Evolutionary conservation across 345 rosid genomes (phyloP).

Genomic region (Passiflora organensis): DNA sequence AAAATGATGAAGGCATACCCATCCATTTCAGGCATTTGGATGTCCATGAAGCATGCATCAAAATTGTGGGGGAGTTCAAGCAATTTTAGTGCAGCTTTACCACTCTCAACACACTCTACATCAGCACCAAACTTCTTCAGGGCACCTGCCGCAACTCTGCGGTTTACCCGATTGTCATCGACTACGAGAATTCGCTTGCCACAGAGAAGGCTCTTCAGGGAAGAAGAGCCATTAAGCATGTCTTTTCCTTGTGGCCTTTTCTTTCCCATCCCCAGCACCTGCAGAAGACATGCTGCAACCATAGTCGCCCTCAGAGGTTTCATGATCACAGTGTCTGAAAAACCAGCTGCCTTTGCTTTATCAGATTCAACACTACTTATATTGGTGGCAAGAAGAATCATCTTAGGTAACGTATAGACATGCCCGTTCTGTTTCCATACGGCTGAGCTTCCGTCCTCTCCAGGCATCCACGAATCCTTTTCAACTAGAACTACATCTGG

Average conservation of each 20-base stretch:
- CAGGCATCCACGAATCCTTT: constrained; percentile 78
- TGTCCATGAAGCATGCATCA: constrained; percentile 99
- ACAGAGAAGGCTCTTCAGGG: constrained; percentile 49
- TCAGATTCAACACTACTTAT: constrained; percentile 53
- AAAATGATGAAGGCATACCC: constrained; percentile 45
- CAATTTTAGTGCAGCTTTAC: constrained; percentile 64
- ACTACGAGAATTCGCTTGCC: constrained; percentile 89
- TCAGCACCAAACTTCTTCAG: constrained; percentile 88
- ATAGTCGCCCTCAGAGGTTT: constrained; percentile 93
- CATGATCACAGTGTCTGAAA: constrained; percentile 83
- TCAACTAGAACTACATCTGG: constrained; percentile 75
- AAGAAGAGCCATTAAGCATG: constrained; percentile 38
- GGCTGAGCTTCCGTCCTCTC: constrained; percentile 41
- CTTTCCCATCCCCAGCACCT: constrained; percentile 65
- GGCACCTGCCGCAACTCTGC: constrained; percentile 93
- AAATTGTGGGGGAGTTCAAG: constrained; percentile 75
- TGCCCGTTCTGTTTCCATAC: constrained; percentile 53
- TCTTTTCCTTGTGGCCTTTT: constrained; percentile 45
- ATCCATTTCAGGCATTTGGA: constrained; percentile 99
- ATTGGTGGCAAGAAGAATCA: constrained; percentile 76
- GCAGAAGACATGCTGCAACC: constrained; percentile 93
- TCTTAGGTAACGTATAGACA: constrained; percentile 45
- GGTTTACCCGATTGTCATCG: constrained; percentile 84
- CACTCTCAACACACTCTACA: constrained; percentile 84
- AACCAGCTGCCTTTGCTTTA: constrained; percentile 78